Evolutionary conservation across 179 eudicot genomes (phyloP).

Genomic region (Drosera spatulata): DNA sequence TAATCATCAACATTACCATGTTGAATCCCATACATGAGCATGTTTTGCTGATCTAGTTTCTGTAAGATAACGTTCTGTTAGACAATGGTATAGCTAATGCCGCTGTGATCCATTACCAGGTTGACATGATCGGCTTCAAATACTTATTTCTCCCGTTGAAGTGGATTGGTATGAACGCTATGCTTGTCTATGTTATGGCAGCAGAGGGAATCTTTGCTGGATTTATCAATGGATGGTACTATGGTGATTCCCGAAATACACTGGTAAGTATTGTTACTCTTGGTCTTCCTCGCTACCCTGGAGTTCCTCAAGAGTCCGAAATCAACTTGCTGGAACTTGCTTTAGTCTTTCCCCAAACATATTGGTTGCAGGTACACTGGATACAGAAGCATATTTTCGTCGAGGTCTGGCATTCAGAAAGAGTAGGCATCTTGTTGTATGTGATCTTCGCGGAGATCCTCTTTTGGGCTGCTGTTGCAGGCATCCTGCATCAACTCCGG

Average conservation of each 20-base stretch:
- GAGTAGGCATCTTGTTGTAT: slow-evolving; percentile 70
- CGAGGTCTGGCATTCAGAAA: slow-evolving; percentile 74
- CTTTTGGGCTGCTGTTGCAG: slow-evolving; percentile 76
- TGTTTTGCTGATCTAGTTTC: too few species aligned
- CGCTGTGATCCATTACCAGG: slow-evolving; percentile 22
- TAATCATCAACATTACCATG: slow-evolving; percentile 7
- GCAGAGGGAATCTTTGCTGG: slow-evolving; percentile 77
- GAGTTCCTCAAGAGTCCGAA: too few species aligned
- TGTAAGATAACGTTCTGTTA: too few species aligned
- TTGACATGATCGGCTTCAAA: slow-evolving; percentile 44
- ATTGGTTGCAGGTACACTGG: slow-evolving; percentile 53
- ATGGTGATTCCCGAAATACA: slow-evolving; percentile 53
- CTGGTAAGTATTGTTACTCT: slow-evolving; percentile 28
- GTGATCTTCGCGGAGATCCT: slow-evolving; percentile 89
- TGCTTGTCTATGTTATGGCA: slow-evolving; percentile 89
- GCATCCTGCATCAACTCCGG: slow-evolving; percentile 48
- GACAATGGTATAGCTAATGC: background rate
- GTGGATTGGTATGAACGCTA: slow-evolving; percentile 98
- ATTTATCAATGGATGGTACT: slow-evolving; percentile 88
- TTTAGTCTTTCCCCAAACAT: too few species aligned
- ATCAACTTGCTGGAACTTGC: too few species aligned
- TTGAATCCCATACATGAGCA: too few species aligned
- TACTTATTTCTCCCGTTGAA: slow-evolving; percentile 56
- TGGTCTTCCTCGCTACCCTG: background rate
- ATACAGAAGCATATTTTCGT: slow-evolving; percentile 74